These are phyloP conservation scores for Zalerion maritima DNA, from an alignment of 495 filamentous ascomycete genomes.

Conservation along the genomic window DNA sequence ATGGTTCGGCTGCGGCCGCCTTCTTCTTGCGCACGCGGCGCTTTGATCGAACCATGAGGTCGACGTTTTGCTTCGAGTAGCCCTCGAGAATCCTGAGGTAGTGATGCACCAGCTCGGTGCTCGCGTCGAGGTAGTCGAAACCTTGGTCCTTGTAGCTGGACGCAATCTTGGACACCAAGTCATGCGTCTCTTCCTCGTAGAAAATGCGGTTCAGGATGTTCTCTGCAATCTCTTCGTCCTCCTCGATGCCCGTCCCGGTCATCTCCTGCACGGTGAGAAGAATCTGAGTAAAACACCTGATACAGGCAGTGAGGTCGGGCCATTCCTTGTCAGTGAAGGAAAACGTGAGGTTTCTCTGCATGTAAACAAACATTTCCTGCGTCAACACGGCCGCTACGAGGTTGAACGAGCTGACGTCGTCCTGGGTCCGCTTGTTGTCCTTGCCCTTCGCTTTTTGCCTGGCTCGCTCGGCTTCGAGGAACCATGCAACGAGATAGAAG, in stretches of 20 bases:
- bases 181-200: conserved; percentile 91
- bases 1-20: conserved; percentile 38
- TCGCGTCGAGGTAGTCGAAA: conserved; percentile 83
- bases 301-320: conserved; percentile 72
- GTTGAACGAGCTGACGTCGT: conserved; percentile 65
- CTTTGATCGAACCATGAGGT: conserved; percentile 78
- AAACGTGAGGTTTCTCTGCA: conserved; percentile 70
- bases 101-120: conserved; percentile 80
- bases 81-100: conserved; percentile 84
- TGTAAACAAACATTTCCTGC: conserved; percentile 78
- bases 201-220: conserved; percentile 95
- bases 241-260: conserved; percentile 67
- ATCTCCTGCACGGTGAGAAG: conserved; percentile 93
- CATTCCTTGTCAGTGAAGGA: conserved; percentile 70
- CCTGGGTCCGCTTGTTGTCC: conserved; percentile 22
- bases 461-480: conserved; percentile 74
- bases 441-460: conserved; percentile 44
- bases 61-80: conserved; percentile 87
- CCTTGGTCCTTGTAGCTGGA: conserved; percentile 83
- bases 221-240: conserved; percentile 95
- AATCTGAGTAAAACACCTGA: conserved; percentile 79
- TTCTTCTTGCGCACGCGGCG: conserved; percentile 53
- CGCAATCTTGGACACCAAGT: conserved; percentile 63
- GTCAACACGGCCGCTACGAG: conserved; percentile 79
- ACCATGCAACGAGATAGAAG: conserved; percentile 90